Evolutionary conservation across 2,329 filamentous ascomycete species (phyloP), one percentile per base, ranked within the genome.

Genomic region (Colletotrichum chrysophilum): DNA sequence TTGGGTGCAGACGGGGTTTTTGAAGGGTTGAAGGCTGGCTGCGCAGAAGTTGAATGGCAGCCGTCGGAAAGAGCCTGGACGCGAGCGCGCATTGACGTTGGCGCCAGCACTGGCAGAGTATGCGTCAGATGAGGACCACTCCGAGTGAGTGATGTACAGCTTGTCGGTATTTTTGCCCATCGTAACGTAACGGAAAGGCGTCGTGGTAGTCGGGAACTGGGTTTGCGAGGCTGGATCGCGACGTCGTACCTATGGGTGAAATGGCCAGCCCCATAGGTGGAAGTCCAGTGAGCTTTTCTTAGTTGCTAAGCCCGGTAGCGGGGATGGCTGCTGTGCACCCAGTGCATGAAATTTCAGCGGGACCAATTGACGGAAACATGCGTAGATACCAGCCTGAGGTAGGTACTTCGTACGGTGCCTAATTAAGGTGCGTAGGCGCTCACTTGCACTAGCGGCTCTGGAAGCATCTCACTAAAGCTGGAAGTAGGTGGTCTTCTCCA

Each of bases 1-100:
- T 5, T 91, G 82, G 1, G 96, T 98, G 88, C 97, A 99, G 43
- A 99, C 97, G 7, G 97, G 96, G 81, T 98, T 95, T 82, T 93
- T 92, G 88, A 98, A 99, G 9, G 97, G 97, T 83, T 98, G 97
- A 38, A 99, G 93, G 76, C 95, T 98, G 52, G 98, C 93, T 77
- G 97, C 95, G 91, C 97, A 99, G 87, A 97, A 98, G 89, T 98
- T 98, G 91, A 97, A 99, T 34, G 97, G 97, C 2, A 99, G 91
- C 61, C 95, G 94, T 82, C 94, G 95, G 88, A 98, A 98, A 48
- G 91, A 90, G 78, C 91, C 91, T 26, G 85, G 85, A 64, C 89
- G 84, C 84, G 89, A 85, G 86, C 93, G 83, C 82, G 90, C 84
- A 52, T 70, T 70, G 72, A 94, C 91, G 79, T 92, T 92, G 71